Percentiles rank a stretch among this genome's conserved stretches.
Conservation (phyloP, 768 basidiomycete genomes). For the Suillus sp. region DNA sequence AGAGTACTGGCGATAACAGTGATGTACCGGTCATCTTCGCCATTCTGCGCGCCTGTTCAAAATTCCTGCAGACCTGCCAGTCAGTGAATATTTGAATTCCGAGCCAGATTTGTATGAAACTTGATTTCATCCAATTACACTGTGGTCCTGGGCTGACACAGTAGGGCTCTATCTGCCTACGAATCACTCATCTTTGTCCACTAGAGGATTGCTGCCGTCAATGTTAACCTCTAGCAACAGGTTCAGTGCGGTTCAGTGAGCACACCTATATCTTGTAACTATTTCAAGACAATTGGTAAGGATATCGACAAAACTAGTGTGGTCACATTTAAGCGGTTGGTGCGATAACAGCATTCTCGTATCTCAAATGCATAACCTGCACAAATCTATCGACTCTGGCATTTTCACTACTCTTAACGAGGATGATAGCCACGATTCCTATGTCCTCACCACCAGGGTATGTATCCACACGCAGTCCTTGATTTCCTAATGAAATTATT, state of each 20-base stretch:
- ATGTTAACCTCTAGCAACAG: too few species aligned
- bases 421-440: not conserved
- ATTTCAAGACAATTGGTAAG: not conserved
- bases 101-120: not conserved
- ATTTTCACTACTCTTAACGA: constrained; percentile 5
- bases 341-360: constrained; percentile 38
- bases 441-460: not conserved
- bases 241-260: not conserved
- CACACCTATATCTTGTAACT: not conserved
- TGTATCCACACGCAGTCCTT: not conserved
- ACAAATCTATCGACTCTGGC: constrained; percentile 37
- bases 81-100: not conserved
- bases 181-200: constrained; percentile 48
- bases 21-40: not conserved
- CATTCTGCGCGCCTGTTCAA: not conserved
- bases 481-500: not conserved
- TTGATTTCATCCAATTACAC: constrained; percentile 13
- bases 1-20: not conserved
- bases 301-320: not conserved
- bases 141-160: constrained; percentile 35
- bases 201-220: constrained; percentile 28
- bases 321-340: not conserved
- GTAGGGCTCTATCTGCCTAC: constrained; percentile 56
- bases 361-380: constrained; percentile 59
- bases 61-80: not conserved